These are phyloP conservation scores for Claviceps humidiphila DNA, from an alignment of 2,329 filamentous ascomycete species.

Conservation along the genomic window DNA sequence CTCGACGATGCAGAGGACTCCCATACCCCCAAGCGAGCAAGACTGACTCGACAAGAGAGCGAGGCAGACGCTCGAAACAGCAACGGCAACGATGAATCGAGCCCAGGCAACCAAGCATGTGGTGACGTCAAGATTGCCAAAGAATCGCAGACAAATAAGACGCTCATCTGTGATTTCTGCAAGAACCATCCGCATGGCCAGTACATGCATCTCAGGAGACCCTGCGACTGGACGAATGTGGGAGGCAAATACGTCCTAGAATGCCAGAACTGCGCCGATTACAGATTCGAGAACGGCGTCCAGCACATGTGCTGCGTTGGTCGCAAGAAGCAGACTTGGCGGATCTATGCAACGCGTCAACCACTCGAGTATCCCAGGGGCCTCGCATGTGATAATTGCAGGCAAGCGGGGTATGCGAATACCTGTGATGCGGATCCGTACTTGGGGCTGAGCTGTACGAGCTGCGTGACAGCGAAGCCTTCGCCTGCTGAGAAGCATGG, in stretches of 20 bases:
- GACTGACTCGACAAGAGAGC: too few relatives aligned
- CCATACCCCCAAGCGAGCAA: too few relatives aligned
- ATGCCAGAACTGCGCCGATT: slow-evolving; percentile 15
- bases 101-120: neutral
- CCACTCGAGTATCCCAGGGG: slow-evolving; percentile 5
- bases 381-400: slow-evolving; percentile 9
- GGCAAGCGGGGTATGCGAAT: neutral
- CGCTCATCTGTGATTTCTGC: slow-evolving; percentile 10
- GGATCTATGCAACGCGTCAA: slow-evolving; percentile 9
- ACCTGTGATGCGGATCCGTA: slow-evolving; percentile 13
- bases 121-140: neutral
- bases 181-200: slow-evolving; percentile 1
- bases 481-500: slow-evolving; percentile 3
- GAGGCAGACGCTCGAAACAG: neutral
- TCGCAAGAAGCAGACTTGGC: slow-evolving; percentile 2
- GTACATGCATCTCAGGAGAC: neutral
- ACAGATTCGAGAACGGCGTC: slow-evolving; percentile 3
- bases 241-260: slow-evolving; percentile 8
- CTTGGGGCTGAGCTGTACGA: slow-evolving; percentile 9
- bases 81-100: neutral
- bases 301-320: slow-evolving; percentile 7
- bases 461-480: slow-evolving; percentile 7
- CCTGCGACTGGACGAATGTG: slow-evolving; percentile 8
- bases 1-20: too few relatives aligned
- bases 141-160: neutral